phyloP scores from a whole-genome alignment of 768 basidiomycete genomes.

The Crepidotus variabilis region DNA sequence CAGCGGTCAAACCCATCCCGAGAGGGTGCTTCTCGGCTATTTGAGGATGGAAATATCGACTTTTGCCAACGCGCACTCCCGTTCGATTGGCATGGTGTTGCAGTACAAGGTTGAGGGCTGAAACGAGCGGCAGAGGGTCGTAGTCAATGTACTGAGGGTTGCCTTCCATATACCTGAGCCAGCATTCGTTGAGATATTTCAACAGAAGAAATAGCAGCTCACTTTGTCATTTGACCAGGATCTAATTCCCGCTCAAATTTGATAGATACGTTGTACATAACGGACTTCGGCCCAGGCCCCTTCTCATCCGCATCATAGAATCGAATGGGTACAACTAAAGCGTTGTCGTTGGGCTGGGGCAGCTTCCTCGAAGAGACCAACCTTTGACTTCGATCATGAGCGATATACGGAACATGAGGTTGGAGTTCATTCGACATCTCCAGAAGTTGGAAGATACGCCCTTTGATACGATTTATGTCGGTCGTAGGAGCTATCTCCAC shows the following conservation, averaged over 20 bases:
- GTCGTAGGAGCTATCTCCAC: slow-evolving; percentile 48
- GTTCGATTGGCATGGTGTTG: slow-evolving; percentile 42
- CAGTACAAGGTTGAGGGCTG: slow-evolving; percentile 56
- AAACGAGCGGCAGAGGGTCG: slow-evolving; percentile 47
- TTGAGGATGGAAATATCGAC: slow-evolving; percentile 52
- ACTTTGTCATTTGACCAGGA: slow-evolving; percentile 29
- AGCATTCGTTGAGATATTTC: not conserved
- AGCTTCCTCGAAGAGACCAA: slow-evolving; percentile 42
- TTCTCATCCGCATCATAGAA: slow-evolving; percentile 40
- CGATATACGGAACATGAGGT: slow-evolving; percentile 39
- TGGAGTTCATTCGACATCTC: slow-evolving; percentile 34
- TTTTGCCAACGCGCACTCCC: slow-evolving; percentile 52
- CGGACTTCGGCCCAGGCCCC: slow-evolving; percentile 31
- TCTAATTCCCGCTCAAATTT: slow-evolving; percentile 38
- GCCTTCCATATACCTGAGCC: slow-evolving; percentile 50
- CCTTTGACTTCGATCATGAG: slow-evolving; percentile 47
- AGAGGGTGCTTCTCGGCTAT: slow-evolving; percentile 22
- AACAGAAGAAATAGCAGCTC: slow-evolving; percentile 7
- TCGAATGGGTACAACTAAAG: slow-evolving; percentile 31
- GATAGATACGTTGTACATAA: slow-evolving; percentile 39
- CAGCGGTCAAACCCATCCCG: slow-evolving; percentile 32
- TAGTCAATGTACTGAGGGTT: slow-evolving; percentile 36
- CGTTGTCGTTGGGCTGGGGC: slow-evolving; percentile 30
- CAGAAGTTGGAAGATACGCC: slow-evolving; percentile 52
- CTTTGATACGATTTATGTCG: slow-evolving; percentile 39